A percentile compares a stretch with the other conserved stretches of the same genome.
These are phyloP conservation scores for Pisolithus sp. DNA, from an alignment of 768 basidiomycete species.

Conservation along the genomic window DNA sequence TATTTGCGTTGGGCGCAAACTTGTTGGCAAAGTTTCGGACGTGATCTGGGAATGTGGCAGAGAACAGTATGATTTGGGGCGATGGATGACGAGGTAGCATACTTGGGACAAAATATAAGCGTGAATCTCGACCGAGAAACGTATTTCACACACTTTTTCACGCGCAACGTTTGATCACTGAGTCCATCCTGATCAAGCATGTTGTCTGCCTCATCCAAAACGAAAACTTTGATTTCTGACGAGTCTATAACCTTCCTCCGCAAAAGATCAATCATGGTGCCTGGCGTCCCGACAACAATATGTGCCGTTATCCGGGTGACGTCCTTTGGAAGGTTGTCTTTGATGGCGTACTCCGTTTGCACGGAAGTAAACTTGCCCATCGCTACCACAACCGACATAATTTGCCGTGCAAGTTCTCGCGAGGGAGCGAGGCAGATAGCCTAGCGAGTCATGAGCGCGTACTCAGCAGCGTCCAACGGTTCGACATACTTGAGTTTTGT, in stretches of 20 bases:
- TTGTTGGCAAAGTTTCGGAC: conserved; percentile 88
- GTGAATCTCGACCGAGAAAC: background rate
- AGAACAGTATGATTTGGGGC: conserved; percentile 91
- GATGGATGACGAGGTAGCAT: conserved; percentile 46
- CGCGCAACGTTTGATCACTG: conserved; percentile 87
- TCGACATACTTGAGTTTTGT: conserved; percentile 69
- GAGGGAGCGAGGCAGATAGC: conserved; percentile 97
- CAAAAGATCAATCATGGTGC: conserved; percentile 88
- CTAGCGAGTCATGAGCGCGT: conserved; percentile 33
- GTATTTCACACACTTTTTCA: conserved; percentile 76
- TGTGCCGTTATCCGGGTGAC: conserved; percentile 75
- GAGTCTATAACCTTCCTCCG: conserved; percentile 72
- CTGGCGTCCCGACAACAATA: conserved; percentile 92
- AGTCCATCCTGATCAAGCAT: conserved; percentile 95
- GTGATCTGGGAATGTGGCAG: conserved; percentile 94
- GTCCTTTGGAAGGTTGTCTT: conserved; percentile 67
- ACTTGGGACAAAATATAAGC: conserved; percentile 31
- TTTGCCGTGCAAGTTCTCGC: conserved; percentile 94
- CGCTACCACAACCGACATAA: conserved; percentile 87
- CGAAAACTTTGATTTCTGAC: conserved; percentile 81
- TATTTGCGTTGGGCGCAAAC: conserved; percentile 92
- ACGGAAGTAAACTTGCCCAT: conserved; percentile 96
- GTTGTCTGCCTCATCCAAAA: conserved; percentile 97
- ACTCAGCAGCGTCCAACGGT: background rate
- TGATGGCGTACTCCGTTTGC: conserved; percentile 94